Base-by-base conservation (phyloP, 345 rosid genomes). In the Cardamine occulta region DNA sequence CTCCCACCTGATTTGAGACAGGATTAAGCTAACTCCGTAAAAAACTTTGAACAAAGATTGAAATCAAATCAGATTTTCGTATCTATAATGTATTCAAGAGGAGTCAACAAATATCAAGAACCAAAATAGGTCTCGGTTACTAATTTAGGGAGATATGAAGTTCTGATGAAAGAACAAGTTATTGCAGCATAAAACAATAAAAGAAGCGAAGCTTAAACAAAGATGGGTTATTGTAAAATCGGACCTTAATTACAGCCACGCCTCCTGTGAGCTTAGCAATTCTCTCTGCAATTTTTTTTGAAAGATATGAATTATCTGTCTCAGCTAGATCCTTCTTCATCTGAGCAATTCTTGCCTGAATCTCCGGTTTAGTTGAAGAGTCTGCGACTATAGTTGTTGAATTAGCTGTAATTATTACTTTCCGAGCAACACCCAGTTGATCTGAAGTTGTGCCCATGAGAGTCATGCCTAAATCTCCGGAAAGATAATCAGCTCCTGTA, bases 261-360 rank as follows among this genome's bases (percentile, higher is more conserved):
- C 97, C 95, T 76, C 98, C 95, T 23, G 83, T 83, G 79, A 91
- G 91, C 72, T 88, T 91, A 73, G 97, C 98, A 54, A 91, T 87
- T 80, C 98, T 85, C 82, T 89, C 96, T 23, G 91, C 76, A 40
- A 89, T 88, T 84, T 87, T 88, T 76, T 83, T 81, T 17, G 90
- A 81, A 67, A 87, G 51, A 83, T 79, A 80, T 61, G 86, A 64
- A 54, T 70, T 88, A 71, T 85, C 96, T 23, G 88, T 87, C 86
- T 84, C 96, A 66, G 90, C 85, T 74, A 94, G 83, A 82, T 91
- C 97, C 87, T 87, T 89, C 82, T 94, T 94, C 74, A 91, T 90
- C 88, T 91, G 94, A 78, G 80, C 74, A 75, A 91, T 82, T 80
- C 97, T 89, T 32, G 97, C 98, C 80, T 82, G 88, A 69, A 91